Percentiles rank a stretch among this genome's conserved stretches.
phyloP scores from a whole-genome alignment of 257 asterid genomes.

The Solanum rostratum region DNA sequence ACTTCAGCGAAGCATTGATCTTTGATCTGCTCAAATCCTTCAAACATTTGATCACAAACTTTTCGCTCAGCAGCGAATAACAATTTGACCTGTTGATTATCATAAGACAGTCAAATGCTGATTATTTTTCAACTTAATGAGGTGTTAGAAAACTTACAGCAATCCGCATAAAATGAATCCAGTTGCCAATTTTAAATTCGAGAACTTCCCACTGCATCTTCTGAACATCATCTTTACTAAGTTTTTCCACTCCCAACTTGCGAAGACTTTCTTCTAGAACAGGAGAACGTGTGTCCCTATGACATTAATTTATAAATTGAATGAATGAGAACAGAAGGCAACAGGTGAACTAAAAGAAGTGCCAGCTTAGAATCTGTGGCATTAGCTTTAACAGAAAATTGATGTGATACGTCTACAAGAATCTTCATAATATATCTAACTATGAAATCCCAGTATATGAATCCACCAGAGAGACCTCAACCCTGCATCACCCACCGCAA shows the following conservation, averaged over 20 bases:
- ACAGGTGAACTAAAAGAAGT: neutral
- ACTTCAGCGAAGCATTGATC: slow-evolving; percentile 95
- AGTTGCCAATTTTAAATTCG: slow-evolving; percentile 97
- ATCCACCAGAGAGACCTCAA: neutral
- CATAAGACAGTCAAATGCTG: slow-evolving; percentile 3
- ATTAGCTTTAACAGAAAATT: neutral
- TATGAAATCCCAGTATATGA: neutral
- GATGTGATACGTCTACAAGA: neutral
- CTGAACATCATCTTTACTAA: slow-evolving; percentile 96
- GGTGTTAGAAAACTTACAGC: slow-evolving; percentile 50
- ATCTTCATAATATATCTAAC: neutral
- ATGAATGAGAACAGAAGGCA: neutral
- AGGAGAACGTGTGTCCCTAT: slow-evolving; percentile 80
- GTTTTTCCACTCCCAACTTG: slow-evolving; percentile 95
- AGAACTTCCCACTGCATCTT: slow-evolving; percentile 99
- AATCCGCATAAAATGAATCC: slow-evolving; percentile 99
- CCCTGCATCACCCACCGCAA: neutral
- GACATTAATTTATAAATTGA: neutral
- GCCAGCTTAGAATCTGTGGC: neutral
- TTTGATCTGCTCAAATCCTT: slow-evolving; percentile 73
- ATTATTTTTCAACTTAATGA: neutral
- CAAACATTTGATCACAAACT: slow-evolving; percentile 91
- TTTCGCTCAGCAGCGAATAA: slow-evolving; percentile 95
- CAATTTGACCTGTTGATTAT: slow-evolving; percentile 65
- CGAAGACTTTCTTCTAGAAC: slow-evolving; percentile 95